Evolutionary conservation across 2,329 filamentous ascomycete genomes (phyloP), one percentile per base, ranked within the genome.

Genomic region (Endoconidiophora laricicola): DNA sequence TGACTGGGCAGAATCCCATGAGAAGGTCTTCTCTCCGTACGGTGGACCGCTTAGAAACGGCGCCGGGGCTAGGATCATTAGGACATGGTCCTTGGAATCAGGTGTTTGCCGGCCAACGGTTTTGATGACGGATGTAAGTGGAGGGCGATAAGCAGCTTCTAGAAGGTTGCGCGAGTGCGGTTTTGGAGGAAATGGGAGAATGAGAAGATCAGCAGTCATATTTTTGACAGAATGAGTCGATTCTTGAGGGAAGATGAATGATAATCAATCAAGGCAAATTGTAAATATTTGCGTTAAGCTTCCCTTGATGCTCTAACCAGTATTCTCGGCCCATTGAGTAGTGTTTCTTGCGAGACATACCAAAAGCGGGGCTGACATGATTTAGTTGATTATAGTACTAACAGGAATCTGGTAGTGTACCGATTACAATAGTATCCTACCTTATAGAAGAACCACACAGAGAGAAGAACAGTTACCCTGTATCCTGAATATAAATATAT

Each of bases 1-100:
- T n/a, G 73, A 70, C 63, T 94, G 86, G 0, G 79, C 74, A n/a
- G 72, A 65, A 33, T 70, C 60, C 73, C 87, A 94, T 16, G 75
- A 67, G 43, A 75, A 66, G 22, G 72, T 68, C 57, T 74, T 39
- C 54, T 71, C 43, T 73, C 69, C 26, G 65, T 53, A 22, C 68
- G 66, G 29, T 65, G 65, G 18, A 74, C 71, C 44, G 70, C 16
- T 65, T 10, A 87, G 69, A 47, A 81, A 68, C 2, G 80, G 76
- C 44, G 74, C 74, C 2, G 74, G 72, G 37, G 93, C 62, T 2
- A 78, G 83, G 62, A 74, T 57, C 57, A 72, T 61, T 3, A 77
- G 66, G 0, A 23, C 10, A 7, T 55, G 3, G 65, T 23, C 16
- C 7, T 16, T 37, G 20, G n/a, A 14, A 46, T 10, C 5, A 6